These are phyloP conservation scores for Naganishia friedmannii DNA, from an alignment of 768 basidiomycete genomes.

Conservation along the genomic window DNA sequence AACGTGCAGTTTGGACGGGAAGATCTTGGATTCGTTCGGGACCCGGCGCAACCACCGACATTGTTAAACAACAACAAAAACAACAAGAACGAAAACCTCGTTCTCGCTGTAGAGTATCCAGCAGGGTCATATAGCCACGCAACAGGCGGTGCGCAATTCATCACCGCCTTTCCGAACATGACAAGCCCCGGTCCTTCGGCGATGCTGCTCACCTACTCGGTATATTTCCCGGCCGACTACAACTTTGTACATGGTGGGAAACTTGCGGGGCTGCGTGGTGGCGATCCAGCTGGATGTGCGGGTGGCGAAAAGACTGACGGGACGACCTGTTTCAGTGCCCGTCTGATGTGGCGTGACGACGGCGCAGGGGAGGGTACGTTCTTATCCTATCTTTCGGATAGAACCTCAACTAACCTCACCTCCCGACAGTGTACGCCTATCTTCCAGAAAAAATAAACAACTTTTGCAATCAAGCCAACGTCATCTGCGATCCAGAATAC, in stretches of 20 bases:
- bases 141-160: constrained; percentile 31
- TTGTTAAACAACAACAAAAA: too few relatives aligned
- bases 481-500: constrained; percentile 55
- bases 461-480: constrained; percentile 57
- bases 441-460: constrained; percentile 60
- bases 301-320: constrained; percentile 57
- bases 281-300: constrained; percentile 43
- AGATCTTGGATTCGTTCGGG: constrained; percentile 16
- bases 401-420: too few relatives aligned
- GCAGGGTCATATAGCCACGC: constrained; percentile 59
- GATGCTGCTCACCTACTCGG: constrained; percentile 58
- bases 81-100: neutral
- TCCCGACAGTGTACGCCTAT: constrained; percentile 72
- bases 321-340: constrained; percentile 71
- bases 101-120: constrained; percentile 27
- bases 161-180: constrained; percentile 4
- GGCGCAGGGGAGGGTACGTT: constrained; percentile 63
- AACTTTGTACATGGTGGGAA: constrained; percentile 80
- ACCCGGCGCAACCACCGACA: neutral
- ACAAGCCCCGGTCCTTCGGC: neutral
- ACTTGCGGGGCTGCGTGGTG: constrained; percentile 70
- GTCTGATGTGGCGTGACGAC: constrained; percentile 66
- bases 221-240: constrained; percentile 73
- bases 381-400: constrained; percentile 56
- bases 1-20: constrained; percentile 21